Evolutionary conservation across 331 rosid genomes (phyloP).

Genomic region (Arachis monticola): DNA sequence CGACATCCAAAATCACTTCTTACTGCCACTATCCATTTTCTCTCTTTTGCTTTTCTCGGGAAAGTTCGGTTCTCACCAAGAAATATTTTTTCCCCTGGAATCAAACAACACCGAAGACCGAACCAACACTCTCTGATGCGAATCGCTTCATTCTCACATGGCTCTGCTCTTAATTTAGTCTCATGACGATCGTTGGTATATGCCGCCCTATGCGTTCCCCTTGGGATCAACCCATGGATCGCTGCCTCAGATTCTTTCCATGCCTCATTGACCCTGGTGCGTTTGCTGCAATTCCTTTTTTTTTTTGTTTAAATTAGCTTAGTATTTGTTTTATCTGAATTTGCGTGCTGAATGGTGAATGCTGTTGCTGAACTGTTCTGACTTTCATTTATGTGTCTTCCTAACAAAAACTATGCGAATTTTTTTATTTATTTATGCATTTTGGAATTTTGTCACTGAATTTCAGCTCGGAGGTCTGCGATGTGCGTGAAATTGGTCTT

Average conservation of each 20-base stretch:
- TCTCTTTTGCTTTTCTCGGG: slow-evolving; percentile 13
- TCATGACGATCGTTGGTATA: slow-evolving; percentile 58
- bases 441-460: slow-evolving; percentile 28
- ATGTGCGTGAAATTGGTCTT: slow-evolving; percentile 70
- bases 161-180: background rate
- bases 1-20: no score
- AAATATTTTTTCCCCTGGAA: slow-evolving; percentile 31
- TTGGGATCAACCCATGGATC: slow-evolving; percentile 59
- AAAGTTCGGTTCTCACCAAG: background rate
- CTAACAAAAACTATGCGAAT: background rate
- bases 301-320: background rate
- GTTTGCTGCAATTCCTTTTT: slow-evolving; percentile 6
- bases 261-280: slow-evolving; percentile 91
- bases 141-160: background rate
- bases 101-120: slow-evolving; percentile 1
- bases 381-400: slow-evolving; percentile 2
- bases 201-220: slow-evolving; percentile 47
- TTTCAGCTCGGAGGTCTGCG: slow-evolving; percentile 85
- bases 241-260: slow-evolving; percentile 58
- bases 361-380: background rate
- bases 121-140: slow-evolving; percentile 30
- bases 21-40: background rate
- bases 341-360: slow-evolving; percentile 26
- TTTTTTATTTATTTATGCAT: background rate
- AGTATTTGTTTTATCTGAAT: background rate